phyloP scores from a whole-genome alignment of 345 rosid species.

The Eucalyptus dawsonii region DNA sequence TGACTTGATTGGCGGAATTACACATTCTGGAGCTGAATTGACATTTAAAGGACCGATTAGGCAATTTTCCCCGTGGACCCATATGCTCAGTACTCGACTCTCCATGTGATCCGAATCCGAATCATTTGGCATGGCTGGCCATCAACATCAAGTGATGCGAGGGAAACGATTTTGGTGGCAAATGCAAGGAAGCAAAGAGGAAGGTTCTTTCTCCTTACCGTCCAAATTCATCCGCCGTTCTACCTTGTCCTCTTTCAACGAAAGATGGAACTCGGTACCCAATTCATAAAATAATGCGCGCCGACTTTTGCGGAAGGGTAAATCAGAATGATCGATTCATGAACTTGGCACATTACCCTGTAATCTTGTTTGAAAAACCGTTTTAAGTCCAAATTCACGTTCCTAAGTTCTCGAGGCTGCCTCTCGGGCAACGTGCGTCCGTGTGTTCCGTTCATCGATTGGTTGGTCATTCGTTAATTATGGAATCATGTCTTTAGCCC shows the following conservation, averaged over 20 bases:
- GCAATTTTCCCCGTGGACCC: background rate
- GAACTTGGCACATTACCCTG: background rate
- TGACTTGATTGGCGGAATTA: background rate
- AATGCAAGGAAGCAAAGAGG: background rate
- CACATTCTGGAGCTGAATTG: accelerated
- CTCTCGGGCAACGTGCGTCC: background rate
- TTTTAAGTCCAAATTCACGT: background rate
- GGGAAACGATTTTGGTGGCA: background rate
- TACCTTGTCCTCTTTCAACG: background rate
- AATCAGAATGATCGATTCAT: background rate
- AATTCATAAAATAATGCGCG: background rate
- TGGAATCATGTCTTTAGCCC: background rate
- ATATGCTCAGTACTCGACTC: background rate
- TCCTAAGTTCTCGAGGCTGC: background rate
- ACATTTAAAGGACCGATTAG: accelerated
- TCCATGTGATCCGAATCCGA: background rate
- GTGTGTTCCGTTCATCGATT: background rate
- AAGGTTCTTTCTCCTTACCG: background rate
- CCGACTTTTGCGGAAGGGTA: background rate
- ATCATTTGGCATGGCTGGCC: background rate
- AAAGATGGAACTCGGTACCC: background rate
- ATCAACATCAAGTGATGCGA: background rate
- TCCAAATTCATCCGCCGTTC: background rate
- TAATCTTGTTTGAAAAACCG: background rate
- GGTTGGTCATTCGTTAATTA: background rate